Evolutionary conservation across 163 green algal genomes (phyloP), one percentile per base, ranked within the genome.

Genomic region (Chlamydomonas reinhardtii): DNA sequence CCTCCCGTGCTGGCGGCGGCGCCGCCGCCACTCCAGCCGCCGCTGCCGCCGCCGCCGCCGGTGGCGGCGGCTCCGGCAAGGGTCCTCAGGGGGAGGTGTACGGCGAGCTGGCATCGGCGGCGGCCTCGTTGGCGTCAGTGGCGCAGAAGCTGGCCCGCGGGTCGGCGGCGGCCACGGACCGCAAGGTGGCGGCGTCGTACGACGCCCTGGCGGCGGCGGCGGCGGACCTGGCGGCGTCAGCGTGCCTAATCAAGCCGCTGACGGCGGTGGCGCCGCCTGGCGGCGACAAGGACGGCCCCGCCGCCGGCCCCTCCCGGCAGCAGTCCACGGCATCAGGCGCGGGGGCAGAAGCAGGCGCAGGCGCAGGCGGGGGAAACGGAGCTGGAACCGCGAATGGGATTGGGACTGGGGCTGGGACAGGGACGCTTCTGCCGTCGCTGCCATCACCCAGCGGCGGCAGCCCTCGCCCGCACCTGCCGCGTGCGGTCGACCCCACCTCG

Each of bases 131-230:
- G 11, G 80, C 80, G 15, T 73, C 54, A 0, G 80, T 59, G 11
- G 80, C 80, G 0, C 59, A 76, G 68, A 76, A 71, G 24, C 70
- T 86, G 3, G 80, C 80, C 4, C 54, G 56, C 17, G 70, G 80
- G 3, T 80, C 80, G 4, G 25, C 14, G 2, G 52, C 34, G 6
- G 80, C 79, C 27, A 61, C 43, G 22, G 54, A 59, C 32, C 48
- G 48, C 48, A 56, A 56, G 6, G 80, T 86, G 4, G 80, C 80
- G 16, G 37, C 72, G 6, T 82, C 82, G 17, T 87, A 87, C 31
- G 72, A 87, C 43, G 69, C 61, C 17, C 82, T 87, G 0, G 82
- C 82, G 22, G 54, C 75, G 61, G 82, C 82, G 3, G 82, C 82
- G 39, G 72, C 82, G 4, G 61, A 82, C 59, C 71, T 87, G 39